A percentile compares a stretch with the other conserved stretches of the same genome.
Evolutionary conservation across 2,329 filamentous ascomycete genomes (phyloP).

Genomic region (Paecilomyces variotii): DNA sequence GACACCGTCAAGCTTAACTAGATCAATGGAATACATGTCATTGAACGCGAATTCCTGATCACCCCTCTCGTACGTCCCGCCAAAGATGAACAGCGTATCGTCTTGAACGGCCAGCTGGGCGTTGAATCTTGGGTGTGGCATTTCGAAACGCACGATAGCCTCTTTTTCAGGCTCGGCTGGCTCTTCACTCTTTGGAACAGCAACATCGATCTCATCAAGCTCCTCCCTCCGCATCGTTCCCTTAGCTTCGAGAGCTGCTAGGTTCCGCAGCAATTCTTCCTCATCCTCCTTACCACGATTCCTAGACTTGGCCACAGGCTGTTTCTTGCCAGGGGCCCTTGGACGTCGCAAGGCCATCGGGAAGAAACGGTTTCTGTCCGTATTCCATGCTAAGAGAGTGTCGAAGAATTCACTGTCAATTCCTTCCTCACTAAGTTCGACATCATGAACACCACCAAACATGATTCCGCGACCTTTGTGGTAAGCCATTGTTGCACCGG

Average conservation of each 20-base stretch:
- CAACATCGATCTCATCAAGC: conserved; percentile 29
- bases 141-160: conserved; percentile 64
- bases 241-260: conserved; percentile 76
- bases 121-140: conserved; percentile 87
- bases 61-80: conserved; percentile 90
- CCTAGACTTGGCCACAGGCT: conserved; percentile 45
- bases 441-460: conserved; percentile 91
- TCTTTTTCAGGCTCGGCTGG: conserved; percentile 46
- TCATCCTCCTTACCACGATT: conserved; percentile 78
- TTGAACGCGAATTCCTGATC: conserved; percentile 95
- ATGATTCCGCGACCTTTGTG: conserved; percentile 89
- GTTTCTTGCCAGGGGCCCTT: conserved; percentile 58
- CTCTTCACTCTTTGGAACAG: conserved; percentile 44
- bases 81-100: conserved; percentile 87
- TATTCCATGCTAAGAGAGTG: conserved; percentile 82
- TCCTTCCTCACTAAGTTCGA: conserved; percentile 83
- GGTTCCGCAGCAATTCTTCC: conserved; percentile 77
- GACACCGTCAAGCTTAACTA: conserved; percentile 91
- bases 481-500: conserved; percentile 86
- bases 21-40: conserved; percentile 83
- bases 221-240: conserved; percentile 51
- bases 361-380: conserved; percentile 93
- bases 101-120: conserved; percentile 84
- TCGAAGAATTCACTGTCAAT: conserved; percentile 99
- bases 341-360: conserved; percentile 69